Conservation (phyloP, 1,284 basidiomycete species). For the Ceratobasidium theobromae region DNA sequence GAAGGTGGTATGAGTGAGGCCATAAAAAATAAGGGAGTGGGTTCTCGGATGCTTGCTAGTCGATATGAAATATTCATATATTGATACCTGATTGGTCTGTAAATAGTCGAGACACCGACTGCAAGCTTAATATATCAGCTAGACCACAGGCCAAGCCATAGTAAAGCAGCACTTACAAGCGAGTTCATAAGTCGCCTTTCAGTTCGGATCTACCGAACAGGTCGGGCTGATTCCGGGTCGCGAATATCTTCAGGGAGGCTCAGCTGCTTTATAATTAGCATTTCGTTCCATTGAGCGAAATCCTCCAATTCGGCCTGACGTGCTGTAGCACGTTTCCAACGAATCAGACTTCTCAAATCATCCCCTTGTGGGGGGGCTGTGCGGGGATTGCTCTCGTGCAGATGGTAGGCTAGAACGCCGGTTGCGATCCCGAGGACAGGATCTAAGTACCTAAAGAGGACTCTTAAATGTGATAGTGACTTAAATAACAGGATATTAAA, state of each 20-base stretch:
- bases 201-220: background rate
- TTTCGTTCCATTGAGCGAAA: constrained; percentile 14
- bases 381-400: constrained; percentile 82
- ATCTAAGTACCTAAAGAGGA: constrained; percentile 57
- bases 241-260: background rate
- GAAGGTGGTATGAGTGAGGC: too few relatives aligned
- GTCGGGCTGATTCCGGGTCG: background rate
- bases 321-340: constrained; percentile 56
- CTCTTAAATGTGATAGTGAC: background rate
- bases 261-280: constrained; percentile 11
- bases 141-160: too few relatives aligned
- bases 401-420: constrained; percentile 76
- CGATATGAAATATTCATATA: too few relatives aligned
- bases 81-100: too few relatives aligned
- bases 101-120: too few relatives aligned
- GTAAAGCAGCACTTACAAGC: too few relatives aligned
- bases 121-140: too few relatives aligned
- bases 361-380: constrained; percentile 68
- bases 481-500: background rate
- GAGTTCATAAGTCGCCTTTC: too few relatives aligned
- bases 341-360: constrained; percentile 59
- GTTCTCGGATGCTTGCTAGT: too few relatives aligned
- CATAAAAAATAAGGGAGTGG: too few relatives aligned
- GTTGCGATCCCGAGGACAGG: constrained; percentile 80
- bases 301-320: background rate